Conservation (phyloP, 257 asterid genomes). For the Knoxia roxburghii region DNA sequence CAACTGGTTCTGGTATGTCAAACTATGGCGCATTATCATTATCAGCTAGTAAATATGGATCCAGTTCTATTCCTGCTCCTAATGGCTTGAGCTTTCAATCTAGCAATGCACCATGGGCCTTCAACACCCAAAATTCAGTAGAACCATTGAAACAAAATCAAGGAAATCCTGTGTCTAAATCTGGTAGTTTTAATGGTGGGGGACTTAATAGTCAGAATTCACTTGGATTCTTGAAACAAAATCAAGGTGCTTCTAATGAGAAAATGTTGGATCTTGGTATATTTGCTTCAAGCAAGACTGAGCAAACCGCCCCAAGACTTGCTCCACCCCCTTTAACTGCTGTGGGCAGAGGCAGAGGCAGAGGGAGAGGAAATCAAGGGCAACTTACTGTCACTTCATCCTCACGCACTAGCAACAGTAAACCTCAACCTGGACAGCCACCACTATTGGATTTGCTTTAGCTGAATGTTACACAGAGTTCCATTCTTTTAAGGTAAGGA, state of each 20-base stretch:
- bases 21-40: conserved; percentile 41
- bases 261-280: conserved; percentile 62
- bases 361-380: conserved; percentile 76
- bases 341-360: conserved; percentile 83
- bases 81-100: conserved; percentile 50
- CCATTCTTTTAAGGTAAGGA: conserved; percentile 8
- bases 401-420: conserved; percentile 29
- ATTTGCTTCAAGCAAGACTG: conserved; percentile 65
- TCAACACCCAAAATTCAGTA: conserved; percentile 28
- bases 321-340: conserved; percentile 92
- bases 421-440: conserved; percentile 51
- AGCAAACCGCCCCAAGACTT: conserved; percentile 65
- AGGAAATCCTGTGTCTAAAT: conserved; percentile 37
- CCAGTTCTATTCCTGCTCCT: conserved; percentile 26
- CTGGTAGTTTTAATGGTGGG: conserved; percentile 26
- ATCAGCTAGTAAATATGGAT: conserved; percentile 28
- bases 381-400: conserved; percentile 33
- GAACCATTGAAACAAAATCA: conserved; percentile 45
- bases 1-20: conserved; percentile 35
- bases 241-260: conserved; percentile 38
- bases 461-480: conserved; percentile 7
- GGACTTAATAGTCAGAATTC: conserved; percentile 41
- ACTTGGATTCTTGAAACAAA: conserved; percentile 61
- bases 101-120: conserved; percentile 50
- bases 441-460: conserved; percentile 81